Base-by-base conservation (phyloP, 129 eudicot genomes). In the Flaveria trinervia region DNA sequence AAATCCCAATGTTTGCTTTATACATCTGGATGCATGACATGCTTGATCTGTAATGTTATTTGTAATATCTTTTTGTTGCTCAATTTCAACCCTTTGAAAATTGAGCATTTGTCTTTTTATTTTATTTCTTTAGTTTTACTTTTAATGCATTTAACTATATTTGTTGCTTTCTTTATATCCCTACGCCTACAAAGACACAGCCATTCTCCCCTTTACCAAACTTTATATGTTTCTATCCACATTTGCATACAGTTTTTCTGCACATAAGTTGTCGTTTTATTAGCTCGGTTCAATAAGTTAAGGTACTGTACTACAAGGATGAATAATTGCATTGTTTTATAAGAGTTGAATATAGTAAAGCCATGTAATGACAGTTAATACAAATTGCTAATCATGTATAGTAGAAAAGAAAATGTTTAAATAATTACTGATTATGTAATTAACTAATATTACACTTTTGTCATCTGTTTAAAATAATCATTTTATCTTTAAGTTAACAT, bases 1-100 rank as follows among this genome's bases (percentile, higher is more conserved):
- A 68, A 54, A 22, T 5, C 28, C 20, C 26, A 22, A 25, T 59
- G 46, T 45, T 45, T 26, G 17, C 13, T 75, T 25, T 28, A 22
- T 49, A 30, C 72, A 76, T 48, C 80, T 46, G 64, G 71, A 71
- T 79, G 77, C 71, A 79, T 79, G 82, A 60, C 65, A 60, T 69
- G 10, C 70, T 45, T 49, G 61, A 70, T 45, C 30, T 59, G 60
- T 67, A 68, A 56, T 69, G 3, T 45, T 9, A 8, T 8, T 43
- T 43, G 33, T 55, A 22, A 45, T 41, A 69, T 68, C 56, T 23
- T 70, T 78, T 78, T 23, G 50, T 70, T 17, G 51, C 82, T 78
- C 64, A 71, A 62, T 25, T 79, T 79, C 82, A 79, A 79, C 66
- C 11, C 51, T 49, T 60, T 79, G 52, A 79, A 60, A 79, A 49